A percentile compares a stretch with the other conserved stretches of the same genome.
Conservation (phyloP, 495 filamentous ascomycete genomes). For the Lasiosphaeria ovina region DNA sequence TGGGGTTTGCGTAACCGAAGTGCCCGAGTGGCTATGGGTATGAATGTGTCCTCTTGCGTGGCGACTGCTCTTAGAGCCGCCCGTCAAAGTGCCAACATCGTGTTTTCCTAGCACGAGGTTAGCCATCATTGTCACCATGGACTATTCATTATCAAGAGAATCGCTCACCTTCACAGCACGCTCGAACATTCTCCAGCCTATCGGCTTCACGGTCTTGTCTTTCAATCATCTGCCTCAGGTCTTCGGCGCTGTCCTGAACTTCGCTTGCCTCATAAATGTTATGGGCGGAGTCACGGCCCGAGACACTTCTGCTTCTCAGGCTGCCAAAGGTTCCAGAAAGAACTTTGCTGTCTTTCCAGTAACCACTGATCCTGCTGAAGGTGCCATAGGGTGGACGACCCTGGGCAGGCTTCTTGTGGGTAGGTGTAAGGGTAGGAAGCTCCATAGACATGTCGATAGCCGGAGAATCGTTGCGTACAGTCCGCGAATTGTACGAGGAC, state of each 20-base stretch:
- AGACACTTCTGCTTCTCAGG: conserved; percentile 44
- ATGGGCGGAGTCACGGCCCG: conserved; percentile 33
- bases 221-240: conserved; percentile 72
- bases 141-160: neutral
- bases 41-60: conserved; percentile 25
- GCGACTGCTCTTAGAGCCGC: conserved; percentile 41
- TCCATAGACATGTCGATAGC: conserved; percentile 39
- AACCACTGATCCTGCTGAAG: conserved; percentile 44
- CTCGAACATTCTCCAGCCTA: conserved; percentile 88
- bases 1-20: conserved; percentile 37
- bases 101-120: conserved; percentile 62
- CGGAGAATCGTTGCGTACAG: conserved; percentile 59
- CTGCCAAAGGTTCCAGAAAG: conserved; percentile 37
- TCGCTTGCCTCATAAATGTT: conserved; percentile 70
- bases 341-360: conserved; percentile 44
- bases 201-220: conserved; percentile 70
- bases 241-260: conserved; percentile 74
- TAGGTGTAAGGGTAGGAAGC: conserved; percentile 48
- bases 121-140: conserved; percentile 13
- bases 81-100: conserved; percentile 59
- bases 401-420: conserved; percentile 36
- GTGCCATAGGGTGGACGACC: conserved; percentile 34
- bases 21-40: conserved; percentile 34
- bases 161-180: conserved; percentile 89
- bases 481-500: conserved; percentile 78